These are phyloP conservation scores for Malus sieversii DNA, from an alignment of 306 rosid species.

Conservation along the genomic window DNA sequence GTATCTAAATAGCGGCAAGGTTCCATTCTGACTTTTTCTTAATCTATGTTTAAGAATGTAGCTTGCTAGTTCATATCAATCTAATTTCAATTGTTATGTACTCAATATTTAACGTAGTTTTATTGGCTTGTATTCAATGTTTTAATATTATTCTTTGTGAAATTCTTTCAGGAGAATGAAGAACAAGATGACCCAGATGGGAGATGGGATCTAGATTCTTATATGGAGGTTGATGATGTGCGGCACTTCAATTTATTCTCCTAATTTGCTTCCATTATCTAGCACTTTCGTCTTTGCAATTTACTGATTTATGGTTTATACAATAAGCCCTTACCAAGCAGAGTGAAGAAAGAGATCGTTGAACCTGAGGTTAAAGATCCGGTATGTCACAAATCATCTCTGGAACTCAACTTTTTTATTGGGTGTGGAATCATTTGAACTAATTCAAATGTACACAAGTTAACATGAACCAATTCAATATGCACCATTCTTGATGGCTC, in stretches of 20 bases:
- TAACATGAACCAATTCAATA: background rate
- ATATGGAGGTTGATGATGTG: no score
- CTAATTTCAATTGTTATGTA: background rate
- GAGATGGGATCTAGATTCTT: no score
- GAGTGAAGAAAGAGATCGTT: slow-evolving; percentile 60
- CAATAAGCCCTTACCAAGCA: slow-evolving; percentile 44
- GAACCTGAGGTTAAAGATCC: slow-evolving; percentile 55
- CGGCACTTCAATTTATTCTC: no score
- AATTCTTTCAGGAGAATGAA: no score
- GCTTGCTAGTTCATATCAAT: background rate
- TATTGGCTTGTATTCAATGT: slow-evolving; percentile 62
- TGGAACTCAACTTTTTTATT: background rate
- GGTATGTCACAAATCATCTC: slow-evolving; percentile 30
- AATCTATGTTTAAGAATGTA: background rate
- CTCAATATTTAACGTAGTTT: slow-evolving; percentile 42
- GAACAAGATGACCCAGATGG: background rate
- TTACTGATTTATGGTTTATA: slow-evolving; percentile 20
- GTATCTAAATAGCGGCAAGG: no score
- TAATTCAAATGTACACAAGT: no score
- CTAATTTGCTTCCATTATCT: background rate
- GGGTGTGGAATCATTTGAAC: background rate
- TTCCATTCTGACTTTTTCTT: background rate
- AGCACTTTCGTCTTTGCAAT: slow-evolving; percentile 4
- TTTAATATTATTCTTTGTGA: background rate
- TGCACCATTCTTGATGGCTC: background rate